A percentile compares a stretch with the other conserved stretches of the same genome.
These are phyloP conservation scores for Phytopythium montanum DNA, from an alignment of 352 stramenopile species.

Conservation along the genomic window DNA sequence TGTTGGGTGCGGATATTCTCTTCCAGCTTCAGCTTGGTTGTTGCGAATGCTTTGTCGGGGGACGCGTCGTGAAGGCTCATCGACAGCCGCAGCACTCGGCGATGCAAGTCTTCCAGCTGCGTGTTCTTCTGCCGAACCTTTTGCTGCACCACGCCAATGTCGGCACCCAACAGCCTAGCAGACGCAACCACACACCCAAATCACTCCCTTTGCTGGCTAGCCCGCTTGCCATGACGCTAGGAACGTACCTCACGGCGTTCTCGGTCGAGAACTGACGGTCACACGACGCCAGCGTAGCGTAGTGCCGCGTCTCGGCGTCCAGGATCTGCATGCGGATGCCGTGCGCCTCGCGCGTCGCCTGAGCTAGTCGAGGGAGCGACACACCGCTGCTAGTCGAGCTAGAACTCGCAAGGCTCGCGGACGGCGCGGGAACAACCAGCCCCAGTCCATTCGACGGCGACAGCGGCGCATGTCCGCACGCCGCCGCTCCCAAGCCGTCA, in stretches of 20 bases:
- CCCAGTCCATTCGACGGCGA: not conserved
- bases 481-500: not conserved
- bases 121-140: slow-evolving; percentile 44
- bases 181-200: not conserved
- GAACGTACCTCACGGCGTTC: slow-evolving; percentile 36
- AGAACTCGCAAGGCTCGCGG: not conserved
- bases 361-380: slow-evolving; percentile 33
- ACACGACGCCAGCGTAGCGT: slow-evolving; percentile 35
- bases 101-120: slow-evolving; percentile 42
- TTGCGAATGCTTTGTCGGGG: slow-evolving; percentile 38
- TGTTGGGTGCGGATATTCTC: slow-evolving; percentile 38
- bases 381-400: not conserved
- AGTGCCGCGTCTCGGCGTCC: slow-evolving; percentile 41
- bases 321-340: slow-evolving; percentile 51
- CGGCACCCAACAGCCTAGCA: slow-evolving; percentile 32
- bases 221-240: not conserved
- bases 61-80: slow-evolving; percentile 34
- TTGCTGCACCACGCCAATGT: slow-evolving; percentile 30
- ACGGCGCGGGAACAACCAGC: not conserved
- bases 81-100: slow-evolving; percentile 38
- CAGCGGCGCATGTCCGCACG: not conserved
- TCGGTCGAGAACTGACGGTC: slow-evolving; percentile 60
- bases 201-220: not conserved
- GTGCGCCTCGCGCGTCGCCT: slow-evolving; percentile 38
- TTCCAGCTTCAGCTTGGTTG: slow-evolving; percentile 28